Base-by-base conservation (phyloP, 768 basidiomycete genomes). In the Trametopsis cervina region DNA sequence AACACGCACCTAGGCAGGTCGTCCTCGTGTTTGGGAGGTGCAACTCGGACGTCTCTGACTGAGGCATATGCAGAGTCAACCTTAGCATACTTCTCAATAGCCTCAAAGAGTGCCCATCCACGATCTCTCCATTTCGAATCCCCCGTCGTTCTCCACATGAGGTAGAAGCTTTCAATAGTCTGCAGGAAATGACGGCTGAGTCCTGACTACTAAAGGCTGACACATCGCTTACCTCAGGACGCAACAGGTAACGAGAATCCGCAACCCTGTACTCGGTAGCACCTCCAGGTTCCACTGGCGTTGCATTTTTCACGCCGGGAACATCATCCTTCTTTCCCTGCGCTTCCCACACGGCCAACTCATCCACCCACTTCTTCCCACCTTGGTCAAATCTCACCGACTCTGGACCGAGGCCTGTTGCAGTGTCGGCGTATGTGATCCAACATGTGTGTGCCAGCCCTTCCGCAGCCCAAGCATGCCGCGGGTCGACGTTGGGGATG, bases 391-490 rank as follows among this genome's bases (percentile, higher is more conserved):
- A 53, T 18, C 20, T 7, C 4, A 77, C 69, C 52, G 74, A 72
- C 52, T 90, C 88, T 1, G 87, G 83, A 11, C 80, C 82, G 27
- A 90, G 64, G 1, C 88, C 87, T 0, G 75, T 74, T 3, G 75
- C 73, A 51, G 81, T 77, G 58, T 89, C 87, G 0, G 80, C 81
- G 55, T 89, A 89, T 39, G 78, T 77, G 29, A 80, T 56, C 70
- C 80, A 88, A 57, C 87, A 89, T 13, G 76, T 85, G 52, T 85
- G 73, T 23, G 83, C 83, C 20, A 90, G 70, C n/a, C 84, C 87
- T 55, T 83, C 74, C 1, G 87, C 87, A 1, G 83, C 87, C 84
- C 82, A 88, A 44, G 77, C 62, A 58, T 89, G 86, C 29, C 40
- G 41, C 29, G 46, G 27, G 54, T 58, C 50, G 49, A 80, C 71